Evolutionary conservation across 108 stramenopile genomes (phyloP), one percentile per base, ranked within the genome.

Genomic region (Tribonema minus): DNA sequence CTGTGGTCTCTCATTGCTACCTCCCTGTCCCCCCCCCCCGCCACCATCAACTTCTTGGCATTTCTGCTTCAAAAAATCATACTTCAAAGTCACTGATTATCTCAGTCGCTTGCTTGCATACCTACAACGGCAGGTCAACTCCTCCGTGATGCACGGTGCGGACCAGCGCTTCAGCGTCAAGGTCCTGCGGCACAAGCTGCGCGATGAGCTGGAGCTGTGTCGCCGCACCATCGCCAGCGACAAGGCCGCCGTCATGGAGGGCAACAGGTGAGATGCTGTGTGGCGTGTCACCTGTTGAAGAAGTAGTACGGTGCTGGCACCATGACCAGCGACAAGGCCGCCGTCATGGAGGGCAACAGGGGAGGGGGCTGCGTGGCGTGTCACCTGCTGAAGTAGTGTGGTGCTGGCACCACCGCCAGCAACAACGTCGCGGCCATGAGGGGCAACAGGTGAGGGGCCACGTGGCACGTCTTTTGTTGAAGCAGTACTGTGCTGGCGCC

Each of bases 191-290:
- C 61, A 62, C 28, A 72, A 72, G 20, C 61, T 72, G 27, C 71
- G 61, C 1, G 28, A 54, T 7, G 71, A 72, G 61, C 25, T 62
- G 23, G 71, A 62, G 36, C 33, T 15, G 61, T n/a, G 37, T 0
- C 71, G 62, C 29, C 28, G 61, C n/a, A 58, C 60, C 12, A 72
- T 72, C 46, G 71, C 71, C 15, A 34, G 28, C 20, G 71, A 72
- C 61, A 72, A 72, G 61, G 71, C 71, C 37, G 37, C 33, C 30
- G 46, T 72, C n/a, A 39, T 72, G 71, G 61, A 72, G 71, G 71
- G 71, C 1, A 62, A 60, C 30, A 72, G 62, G 6, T n/a, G n/a
- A n/a, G n/a, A n/a, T n/a, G n/a, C n/a, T n/a, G n/a, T n/a, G n/a
- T n/a, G n/a, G n/a, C n/a, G n/a, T n/a, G n/a, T n/a, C n/a, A n/a